phyloP scores from a whole-genome alignment of 2,329 filamentous ascomycete species.

The Penicillium corylophilum region DNA sequence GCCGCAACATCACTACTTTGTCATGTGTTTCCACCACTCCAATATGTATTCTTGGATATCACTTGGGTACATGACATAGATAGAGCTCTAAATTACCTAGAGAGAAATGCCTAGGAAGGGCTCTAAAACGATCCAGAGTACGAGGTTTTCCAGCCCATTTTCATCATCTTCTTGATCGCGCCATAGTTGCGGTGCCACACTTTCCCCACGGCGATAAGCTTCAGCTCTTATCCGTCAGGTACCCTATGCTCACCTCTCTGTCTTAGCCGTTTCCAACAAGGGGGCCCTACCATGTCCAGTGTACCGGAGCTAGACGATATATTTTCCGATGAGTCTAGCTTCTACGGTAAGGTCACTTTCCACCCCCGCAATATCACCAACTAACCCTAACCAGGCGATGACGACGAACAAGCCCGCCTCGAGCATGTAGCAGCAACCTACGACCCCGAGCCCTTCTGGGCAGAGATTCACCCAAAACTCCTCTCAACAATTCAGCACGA shows the following conservation, averaged over 20 bases:
- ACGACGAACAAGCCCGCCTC: conserved; percentile 49
- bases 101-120: no score
- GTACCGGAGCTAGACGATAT: conserved; percentile 20
- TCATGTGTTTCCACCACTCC: no score
- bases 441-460: conserved; percentile 54
- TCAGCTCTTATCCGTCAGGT: conserved; percentile 1
- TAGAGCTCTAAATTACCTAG: no score
- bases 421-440: conserved; percentile 54
- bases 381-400: conserved; percentile 52
- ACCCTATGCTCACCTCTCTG: background rate
- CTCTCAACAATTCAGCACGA: conserved; percentile 35
- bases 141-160: no score
- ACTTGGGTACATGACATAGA: no score
- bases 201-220: conserved; percentile 7
- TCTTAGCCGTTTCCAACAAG: background rate
- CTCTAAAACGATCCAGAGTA: no score
- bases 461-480: conserved; percentile 28
- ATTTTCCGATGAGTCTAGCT: conserved; percentile 47
- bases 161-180: no score
- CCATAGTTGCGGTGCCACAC: background rate
- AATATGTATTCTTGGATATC: no score
- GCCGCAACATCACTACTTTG: no score
- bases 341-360: conserved; percentile 37
- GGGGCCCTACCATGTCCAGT: background rate
- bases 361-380: background rate